A percentile compares a stretch with the other conserved stretches of the same genome.
Conservation (phyloP, 1,284 basidiomycete genomes). For the Veloboletus limbatus region DNA sequence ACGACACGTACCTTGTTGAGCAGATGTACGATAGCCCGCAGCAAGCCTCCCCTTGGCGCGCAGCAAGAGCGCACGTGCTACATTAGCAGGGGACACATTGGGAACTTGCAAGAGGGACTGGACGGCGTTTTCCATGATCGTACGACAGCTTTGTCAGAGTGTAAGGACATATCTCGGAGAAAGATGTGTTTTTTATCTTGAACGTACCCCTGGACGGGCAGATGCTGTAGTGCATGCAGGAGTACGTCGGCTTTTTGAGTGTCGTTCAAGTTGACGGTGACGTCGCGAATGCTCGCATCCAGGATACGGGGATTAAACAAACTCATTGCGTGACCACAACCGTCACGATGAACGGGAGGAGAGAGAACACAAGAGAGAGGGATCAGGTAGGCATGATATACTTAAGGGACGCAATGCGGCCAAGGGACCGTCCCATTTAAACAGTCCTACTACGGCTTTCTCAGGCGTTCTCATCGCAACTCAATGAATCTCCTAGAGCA, state of each 20-base stretch:
- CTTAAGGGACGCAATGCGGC: constrained; percentile 16
- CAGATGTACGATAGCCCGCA: constrained; percentile 56
- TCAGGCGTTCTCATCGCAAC: constrained; percentile 9
- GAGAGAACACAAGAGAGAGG: neutral
- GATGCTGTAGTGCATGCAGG: constrained; percentile 56
- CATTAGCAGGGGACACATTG: constrained; percentile 49
- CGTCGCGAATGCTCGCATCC: constrained; percentile 67
- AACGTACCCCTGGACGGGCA: constrained; percentile 46
- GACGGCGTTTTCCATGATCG: constrained; percentile 69
- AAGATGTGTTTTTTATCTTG: constrained; percentile 19
- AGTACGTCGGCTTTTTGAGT: constrained; percentile 66
- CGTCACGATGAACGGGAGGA: neutral
- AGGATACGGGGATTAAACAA: constrained; percentile 72
- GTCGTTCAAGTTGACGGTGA: constrained; percentile 52
- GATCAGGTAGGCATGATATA: neutral
- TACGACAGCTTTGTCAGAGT: constrained; percentile 46
- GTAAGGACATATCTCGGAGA: constrained; percentile 21
- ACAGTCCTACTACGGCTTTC: constrained; percentile 12
- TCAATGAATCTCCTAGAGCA: neutral
- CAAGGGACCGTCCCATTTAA: constrained; percentile 7
- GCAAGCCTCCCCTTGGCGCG: constrained; percentile 61
- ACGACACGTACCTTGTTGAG: constrained; percentile 53
- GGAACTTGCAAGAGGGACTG: constrained; percentile 63
- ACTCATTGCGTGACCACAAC: constrained; percentile 39
- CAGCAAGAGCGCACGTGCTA: constrained; percentile 58